Evolutionary conservation across 169 alveolate genomes (phyloP).

Genomic region (Blepharisma undulans): DNA sequence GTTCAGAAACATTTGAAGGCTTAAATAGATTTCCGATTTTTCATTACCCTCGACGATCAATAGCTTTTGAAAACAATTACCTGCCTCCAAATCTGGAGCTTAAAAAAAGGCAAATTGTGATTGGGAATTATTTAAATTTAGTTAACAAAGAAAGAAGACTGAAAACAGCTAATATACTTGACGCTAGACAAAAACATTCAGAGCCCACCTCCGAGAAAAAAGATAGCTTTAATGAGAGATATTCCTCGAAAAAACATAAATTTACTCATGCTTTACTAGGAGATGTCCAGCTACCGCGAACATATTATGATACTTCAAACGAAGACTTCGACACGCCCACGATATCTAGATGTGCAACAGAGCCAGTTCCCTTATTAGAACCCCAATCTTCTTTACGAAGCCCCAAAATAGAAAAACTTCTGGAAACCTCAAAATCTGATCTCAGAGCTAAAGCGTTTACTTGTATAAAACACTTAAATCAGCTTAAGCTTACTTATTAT

Average conservation of each 20-base stretch:
- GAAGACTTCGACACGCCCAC: neutral
- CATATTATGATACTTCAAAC: neutral
- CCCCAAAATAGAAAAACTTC: neutral
- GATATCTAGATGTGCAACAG: neutral
- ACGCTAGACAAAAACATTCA: neutral
- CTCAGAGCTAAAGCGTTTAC: neutral
- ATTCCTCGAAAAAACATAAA: neutral
- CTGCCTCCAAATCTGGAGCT: neutral
- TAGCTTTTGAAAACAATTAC: neutral
- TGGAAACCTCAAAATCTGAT: neutral
- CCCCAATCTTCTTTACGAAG: neutral
- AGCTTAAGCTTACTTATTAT: neutral
- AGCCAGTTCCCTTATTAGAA: neutral
- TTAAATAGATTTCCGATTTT: neutral
- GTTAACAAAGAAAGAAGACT: neutral
- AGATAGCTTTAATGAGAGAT: slow-evolving; percentile 7
- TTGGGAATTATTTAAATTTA: neutral
- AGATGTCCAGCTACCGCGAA: neutral
- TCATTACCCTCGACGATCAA: neutral
- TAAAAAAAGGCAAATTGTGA: neutral
- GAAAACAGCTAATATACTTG: neutral
- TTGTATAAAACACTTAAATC: neutral
- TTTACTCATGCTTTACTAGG: neutral
- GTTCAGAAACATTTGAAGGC: neutral
- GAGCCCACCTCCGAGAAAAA: neutral